Evolutionary conservation across 2,329 filamentous ascomycete species (phyloP).

Genomic region (Diaporthe sp.): DNA sequence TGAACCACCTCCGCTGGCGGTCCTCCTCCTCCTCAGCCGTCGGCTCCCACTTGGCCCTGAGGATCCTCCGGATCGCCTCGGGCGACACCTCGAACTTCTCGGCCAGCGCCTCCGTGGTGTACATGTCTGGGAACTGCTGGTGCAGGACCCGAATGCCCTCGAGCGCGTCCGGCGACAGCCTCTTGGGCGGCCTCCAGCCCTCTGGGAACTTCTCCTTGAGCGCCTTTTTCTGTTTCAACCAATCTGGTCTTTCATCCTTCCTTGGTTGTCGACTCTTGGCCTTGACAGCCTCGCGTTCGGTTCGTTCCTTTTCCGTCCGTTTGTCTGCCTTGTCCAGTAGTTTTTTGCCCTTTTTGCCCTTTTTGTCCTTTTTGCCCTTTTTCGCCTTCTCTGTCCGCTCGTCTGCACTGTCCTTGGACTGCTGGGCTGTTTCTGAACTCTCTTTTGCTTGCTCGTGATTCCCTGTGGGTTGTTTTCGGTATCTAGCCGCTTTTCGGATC

Average conservation of each 20-base stretch:
- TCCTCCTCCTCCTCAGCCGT: slow-evolving; percentile 67
- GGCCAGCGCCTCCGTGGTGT: slow-evolving; percentile 81
- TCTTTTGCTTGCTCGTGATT: background rate
- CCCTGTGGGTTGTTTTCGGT: background rate
- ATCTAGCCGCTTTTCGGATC: slow-evolving; percentile 3
- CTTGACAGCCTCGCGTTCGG: slow-evolving; percentile 38
- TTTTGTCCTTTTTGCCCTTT: slow-evolving; percentile 64
- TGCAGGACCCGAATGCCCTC: slow-evolving; percentile 91
- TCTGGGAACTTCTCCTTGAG: slow-evolving; percentile 84
- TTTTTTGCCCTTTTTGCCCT: slow-evolving; percentile 55
- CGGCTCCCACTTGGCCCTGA: slow-evolving; percentile 83
- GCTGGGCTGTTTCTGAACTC: background rate
- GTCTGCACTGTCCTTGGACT: background rate
- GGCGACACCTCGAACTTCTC: slow-evolving; percentile 86
- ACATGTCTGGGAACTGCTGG: slow-evolving; percentile 80
- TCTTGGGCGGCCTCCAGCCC: slow-evolving; percentile 87
- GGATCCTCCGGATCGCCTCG: slow-evolving; percentile 88
- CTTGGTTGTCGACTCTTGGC: slow-evolving; percentile 44
- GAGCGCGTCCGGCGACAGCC: slow-evolving; percentile 90
- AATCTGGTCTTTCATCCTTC: slow-evolving; percentile 54
- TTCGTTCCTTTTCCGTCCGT: slow-evolving; percentile 37
- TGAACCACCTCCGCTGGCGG: slow-evolving; percentile 73
- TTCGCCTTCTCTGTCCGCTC: slow-evolving; percentile 56
- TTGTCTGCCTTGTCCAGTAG: slow-evolving; percentile 43
- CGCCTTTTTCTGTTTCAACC: slow-evolving; percentile 83